Percentiles rank a stretch among this genome's conserved stretches.
phyloP scores from a whole-genome alignment of 2,329 filamentous ascomycete genomes.

The Cytospora leucostoma region DNA sequence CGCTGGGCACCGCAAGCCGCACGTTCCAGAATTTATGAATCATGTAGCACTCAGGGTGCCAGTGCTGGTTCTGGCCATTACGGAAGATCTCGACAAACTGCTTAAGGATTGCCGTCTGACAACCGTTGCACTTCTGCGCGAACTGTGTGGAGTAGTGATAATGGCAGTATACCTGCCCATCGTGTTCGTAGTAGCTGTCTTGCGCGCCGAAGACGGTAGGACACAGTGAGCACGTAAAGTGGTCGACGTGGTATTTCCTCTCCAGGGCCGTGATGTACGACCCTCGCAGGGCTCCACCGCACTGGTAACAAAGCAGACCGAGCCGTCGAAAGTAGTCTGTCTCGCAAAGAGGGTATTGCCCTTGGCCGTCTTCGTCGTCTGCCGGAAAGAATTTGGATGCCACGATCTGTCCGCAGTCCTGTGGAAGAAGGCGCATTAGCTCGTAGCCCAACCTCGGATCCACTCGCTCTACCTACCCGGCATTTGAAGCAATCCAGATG shows the following conservation, averaged over 20 bases:
- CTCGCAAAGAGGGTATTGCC: slow-evolving; percentile 94
- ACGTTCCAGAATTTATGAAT: slow-evolving; percentile 99
- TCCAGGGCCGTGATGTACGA: slow-evolving; percentile 98
- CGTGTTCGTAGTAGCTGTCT: slow-evolving; percentile 98
- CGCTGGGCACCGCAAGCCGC: slow-evolving; percentile 67
- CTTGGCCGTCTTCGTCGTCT: slow-evolving; percentile 81
- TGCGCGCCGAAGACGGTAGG: slow-evolving; percentile 97
- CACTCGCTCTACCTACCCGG: slow-evolving; percentile 62
- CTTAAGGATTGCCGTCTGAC: slow-evolving; percentile 94
- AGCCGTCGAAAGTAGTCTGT: slow-evolving; percentile 95
- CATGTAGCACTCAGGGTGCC: slow-evolving; percentile 99
- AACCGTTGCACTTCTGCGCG: slow-evolving; percentile 93
- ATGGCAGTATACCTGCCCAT: slow-evolving; percentile 94
- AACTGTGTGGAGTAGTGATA: slow-evolving; percentile 99
- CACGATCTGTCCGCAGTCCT: slow-evolving; percentile 97
- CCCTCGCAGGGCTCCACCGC: slow-evolving; percentile 86
- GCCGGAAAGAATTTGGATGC: slow-evolving; percentile 99
- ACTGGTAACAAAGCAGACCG: slow-evolving; percentile 87
- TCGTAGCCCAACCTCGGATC: slow-evolving; percentile 10
- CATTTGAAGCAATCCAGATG: slow-evolving; percentile 98
- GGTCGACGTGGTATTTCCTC: slow-evolving; percentile 97
- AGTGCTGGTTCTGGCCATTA: slow-evolving; percentile 97
- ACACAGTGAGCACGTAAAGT: slow-evolving; percentile 97
- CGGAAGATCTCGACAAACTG: slow-evolving; percentile 99
- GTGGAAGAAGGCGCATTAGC: slow-evolving; percentile 31